Conservation (phyloP, 768 basidiomycete genomes). For the Fistulinella prunicolor region DNA sequence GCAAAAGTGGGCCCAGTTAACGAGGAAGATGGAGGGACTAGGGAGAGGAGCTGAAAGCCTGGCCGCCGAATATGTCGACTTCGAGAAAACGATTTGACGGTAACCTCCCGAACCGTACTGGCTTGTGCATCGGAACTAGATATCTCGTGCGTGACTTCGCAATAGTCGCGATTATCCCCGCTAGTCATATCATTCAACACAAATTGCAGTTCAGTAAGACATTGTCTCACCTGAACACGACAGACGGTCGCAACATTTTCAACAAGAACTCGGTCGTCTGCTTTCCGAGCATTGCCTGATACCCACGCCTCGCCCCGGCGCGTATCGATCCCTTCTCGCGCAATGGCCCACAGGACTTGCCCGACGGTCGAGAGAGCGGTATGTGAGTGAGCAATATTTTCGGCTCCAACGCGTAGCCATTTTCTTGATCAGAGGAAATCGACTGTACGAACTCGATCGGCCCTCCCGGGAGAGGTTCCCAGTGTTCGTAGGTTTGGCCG, state of each 20-base stretch:
- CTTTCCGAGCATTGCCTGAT: constrained; percentile 79
- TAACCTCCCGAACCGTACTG: constrained; percentile 64
- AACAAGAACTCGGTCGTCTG: constrained; percentile 75
- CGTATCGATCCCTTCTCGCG: constrained; percentile 72
- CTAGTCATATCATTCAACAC: constrained; percentile 33
- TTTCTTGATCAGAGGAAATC: constrained; percentile 35
- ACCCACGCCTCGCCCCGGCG: constrained; percentile 75
- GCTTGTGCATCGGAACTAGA: constrained; percentile 22
- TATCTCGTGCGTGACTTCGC: constrained; percentile 62
- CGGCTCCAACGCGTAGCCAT: constrained; percentile 13
- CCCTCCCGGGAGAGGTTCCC: constrained; percentile 52
- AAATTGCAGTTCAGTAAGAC: background rate
- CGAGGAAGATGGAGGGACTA: constrained; percentile 41
- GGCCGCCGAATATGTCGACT: constrained; percentile 68
- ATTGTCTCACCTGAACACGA: constrained; percentile 66
- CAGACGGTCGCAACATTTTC: constrained; percentile 56
- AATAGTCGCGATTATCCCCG: constrained; percentile 92
- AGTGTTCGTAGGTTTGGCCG: constrained; percentile 49
- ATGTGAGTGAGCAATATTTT: constrained; percentile 81
- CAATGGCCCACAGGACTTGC: constrained; percentile 70
- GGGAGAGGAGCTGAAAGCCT: constrained; percentile 83
- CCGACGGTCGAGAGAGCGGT: constrained; percentile 73
- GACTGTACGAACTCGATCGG: constrained; percentile 59
- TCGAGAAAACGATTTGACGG: constrained; percentile 84
- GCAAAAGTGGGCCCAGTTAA: constrained; percentile 44